Base-by-base conservation (phyloP, 352 stramenopile species). In the Blastocystis sp. region DNA sequence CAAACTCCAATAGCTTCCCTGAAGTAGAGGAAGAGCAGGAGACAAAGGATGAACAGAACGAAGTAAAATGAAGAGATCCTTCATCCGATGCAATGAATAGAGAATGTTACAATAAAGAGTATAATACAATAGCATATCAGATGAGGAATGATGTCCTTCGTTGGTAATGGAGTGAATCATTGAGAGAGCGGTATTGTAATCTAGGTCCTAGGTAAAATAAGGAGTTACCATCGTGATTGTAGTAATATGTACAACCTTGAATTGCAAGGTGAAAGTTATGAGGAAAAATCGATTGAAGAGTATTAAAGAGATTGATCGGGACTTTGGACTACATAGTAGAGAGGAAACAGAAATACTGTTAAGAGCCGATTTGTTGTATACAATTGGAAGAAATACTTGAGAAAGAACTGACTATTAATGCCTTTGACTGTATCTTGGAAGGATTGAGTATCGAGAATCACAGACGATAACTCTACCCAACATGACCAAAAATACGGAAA, bases 401-500 rank as follows among this genome's bases (percentile, higher is more conserved):
- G 71, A 42, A 83, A 51, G 46, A 21, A 83, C 0, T 29, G 0
- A 46, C 9, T 37, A 35, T 6, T 14, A 32, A 66, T 49, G 16
- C 51, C 27, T 35, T 52, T 63, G 24, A n/a, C 46, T 1, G 52
- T 39, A 1, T 29, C 16, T 21, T 65, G 9, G 24, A 52, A 52
- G 9, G 16, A 3, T 5, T 51, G 14, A 54, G 29, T 66, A 37
- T 46, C 58, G 9, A 83, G 46, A 39, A 83, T 27, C 29, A 83
- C 21, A 24, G 16, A 37, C 14, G 71, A 83, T 21, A 83, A 37
- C 9, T 61, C 71, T 32, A 51, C 24, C 71, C 71, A 83, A 37
- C 71, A 83, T 37, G 46, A 66, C 71, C 71, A 83, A 37, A 66
- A 83, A 49, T 83, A 83, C 21, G 65, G 65, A 49, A 77, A 83